Evolutionary conservation across 805 yeast genomes (phyloP), one percentile per base, ranked within the genome.

Genomic region (Pichia rugopelliculosa): DNA sequence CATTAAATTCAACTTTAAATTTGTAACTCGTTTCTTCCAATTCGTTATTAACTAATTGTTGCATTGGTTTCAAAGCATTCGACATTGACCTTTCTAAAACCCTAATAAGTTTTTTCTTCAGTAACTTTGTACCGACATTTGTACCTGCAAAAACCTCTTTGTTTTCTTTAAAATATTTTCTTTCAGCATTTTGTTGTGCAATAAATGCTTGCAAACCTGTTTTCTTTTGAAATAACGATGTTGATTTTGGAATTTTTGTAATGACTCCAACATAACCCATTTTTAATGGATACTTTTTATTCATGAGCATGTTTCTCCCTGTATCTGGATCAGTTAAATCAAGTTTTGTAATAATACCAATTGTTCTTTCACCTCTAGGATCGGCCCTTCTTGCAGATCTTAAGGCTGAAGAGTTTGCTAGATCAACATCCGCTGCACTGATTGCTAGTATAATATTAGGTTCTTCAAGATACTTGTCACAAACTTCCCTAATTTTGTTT

Each of bases 221-320:
- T 48, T 69, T 70, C 52, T 83, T 71, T 48, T 76, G 64, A 64
- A 82, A 82, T 13, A 84, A 59, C 0, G 76, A 66, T 13, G 62
- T 59, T 10, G 56, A 47, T 41, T 47, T 50, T 59, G 69, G 96
- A 0, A 86, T 76, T 54, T 80, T 85, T 2, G 97, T 87, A 18
- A 95, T 84, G n/a, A 95, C 98, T 48, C 99, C 99, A 20, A 93
- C 98, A 62, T 93, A 93, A 0, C 99, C 99, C 96, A 93, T 87
- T 57, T 77, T 81, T 51, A 93, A 70, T 0, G 99, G 98, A 59
- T 95, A 95, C 58, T 82, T 86, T 53, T 75, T 80, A 65, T 91
- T 91, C 25, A 76, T 74, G 51, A 93, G 69, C 20, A 87, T 77
- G 8, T 69, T 72, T 42, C 78, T 75, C 0, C 96, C 99, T 15